phyloP scores from a whole-genome alignment of 2,329 filamentous ascomycete species.

The Ascochyta fabae region DNA sequence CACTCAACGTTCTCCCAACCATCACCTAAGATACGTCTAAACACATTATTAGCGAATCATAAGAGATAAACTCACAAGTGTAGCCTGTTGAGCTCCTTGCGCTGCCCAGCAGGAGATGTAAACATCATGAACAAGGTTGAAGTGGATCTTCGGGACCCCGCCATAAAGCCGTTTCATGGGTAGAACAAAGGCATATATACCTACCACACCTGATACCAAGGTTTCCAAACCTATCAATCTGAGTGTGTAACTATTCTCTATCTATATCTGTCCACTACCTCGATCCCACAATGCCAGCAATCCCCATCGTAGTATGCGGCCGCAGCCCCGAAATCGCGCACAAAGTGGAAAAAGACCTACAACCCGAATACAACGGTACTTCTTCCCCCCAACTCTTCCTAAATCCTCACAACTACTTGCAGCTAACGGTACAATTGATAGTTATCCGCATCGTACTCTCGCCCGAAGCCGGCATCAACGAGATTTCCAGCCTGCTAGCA shows the following conservation, averaged over 20 bases:
- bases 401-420: too few species aligned
- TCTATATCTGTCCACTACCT: too few species aligned
- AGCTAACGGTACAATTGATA: too few species aligned
- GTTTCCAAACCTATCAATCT: too few species aligned
- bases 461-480: constrained; percentile 7
- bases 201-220: too few species aligned
- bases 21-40: background rate
- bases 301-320: constrained; percentile 25
- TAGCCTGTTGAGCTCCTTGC: background rate
- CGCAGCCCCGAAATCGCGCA: constrained; percentile 12
- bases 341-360: constrained; percentile 10
- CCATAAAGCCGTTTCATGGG: background rate
- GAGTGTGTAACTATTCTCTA: too few species aligned
- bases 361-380: constrained; percentile 26
- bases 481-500: constrained; percentile 19
- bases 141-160: background rate
- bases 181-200: too few species aligned
- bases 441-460: constrained; percentile 23
- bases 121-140: background rate
- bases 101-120: background rate
- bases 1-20: background rate
- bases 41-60: background rate
- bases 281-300: constrained; percentile 8
- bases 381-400: too few species aligned
- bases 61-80: background rate